Evolutionary conservation across 257 asterid species (phyloP).

Genomic region (Salvia splendens): DNA sequence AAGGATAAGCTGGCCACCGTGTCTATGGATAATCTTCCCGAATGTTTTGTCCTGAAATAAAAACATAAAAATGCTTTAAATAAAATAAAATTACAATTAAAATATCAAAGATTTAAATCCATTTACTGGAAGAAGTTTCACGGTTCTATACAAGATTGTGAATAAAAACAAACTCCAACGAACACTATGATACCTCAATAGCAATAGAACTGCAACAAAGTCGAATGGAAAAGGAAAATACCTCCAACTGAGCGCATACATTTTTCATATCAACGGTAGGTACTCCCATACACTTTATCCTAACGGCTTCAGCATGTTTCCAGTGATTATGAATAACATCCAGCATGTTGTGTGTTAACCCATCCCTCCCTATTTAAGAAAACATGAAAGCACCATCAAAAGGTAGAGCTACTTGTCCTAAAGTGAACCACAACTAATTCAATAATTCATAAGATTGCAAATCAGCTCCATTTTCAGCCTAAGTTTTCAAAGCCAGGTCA

Average conservation of each 20-base stretch:
- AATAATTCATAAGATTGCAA: neutral
- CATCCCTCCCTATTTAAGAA: constrained; percentile 73
- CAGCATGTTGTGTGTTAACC: constrained; percentile 94
- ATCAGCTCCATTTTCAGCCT: constrained; percentile 12
- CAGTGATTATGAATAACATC: constrained; percentile 85
- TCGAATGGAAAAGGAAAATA: constrained; percentile 31
- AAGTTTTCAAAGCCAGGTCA: neutral
- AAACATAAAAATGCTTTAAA: constrained; percentile 7
- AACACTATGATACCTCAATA: constrained; percentile 4
- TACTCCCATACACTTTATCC: constrained; percentile 97
- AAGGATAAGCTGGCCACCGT: constrained; percentile 65
- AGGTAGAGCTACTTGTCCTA: constrained; percentile 13
- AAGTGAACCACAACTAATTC: neutral
- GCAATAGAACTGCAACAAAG: constrained; percentile 3
- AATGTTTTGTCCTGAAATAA: constrained; percentile 75
- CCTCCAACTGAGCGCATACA: constrained; percentile 86
- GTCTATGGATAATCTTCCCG: constrained; percentile 78
- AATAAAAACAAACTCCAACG: neutral
- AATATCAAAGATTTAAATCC: neutral
- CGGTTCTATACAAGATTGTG: neutral
- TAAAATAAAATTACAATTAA: neutral
- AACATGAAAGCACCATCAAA: constrained; percentile 8
- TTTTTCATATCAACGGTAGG: constrained; percentile 95
- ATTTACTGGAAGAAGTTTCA: neutral
- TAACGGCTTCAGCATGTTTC: constrained; percentile 81